Evolutionary conservation across 2,329 filamentous ascomycete species (phyloP).

Genomic region (Periconia sp.): DNA sequence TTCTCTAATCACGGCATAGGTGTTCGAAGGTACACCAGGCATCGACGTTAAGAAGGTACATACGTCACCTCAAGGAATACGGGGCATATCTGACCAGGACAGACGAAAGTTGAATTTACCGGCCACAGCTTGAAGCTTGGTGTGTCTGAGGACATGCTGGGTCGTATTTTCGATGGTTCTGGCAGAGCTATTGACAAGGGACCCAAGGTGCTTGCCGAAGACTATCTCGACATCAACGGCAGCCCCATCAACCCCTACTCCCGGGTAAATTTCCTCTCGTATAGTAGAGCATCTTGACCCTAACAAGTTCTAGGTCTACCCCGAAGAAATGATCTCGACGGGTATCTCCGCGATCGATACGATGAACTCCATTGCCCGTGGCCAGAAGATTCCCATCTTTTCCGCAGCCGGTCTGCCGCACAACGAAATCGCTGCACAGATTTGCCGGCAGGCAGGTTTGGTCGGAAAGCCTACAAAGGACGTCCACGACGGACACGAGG

Average conservation of each 20-base stretch:
- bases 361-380: constrained; percentile 91
- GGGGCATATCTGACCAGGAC: constrained; percentile 29
- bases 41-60: constrained; percentile 95
- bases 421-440: constrained; percentile 99
- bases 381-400: constrained; percentile 99
- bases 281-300: too few species aligned
- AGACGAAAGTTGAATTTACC: constrained; percentile 98
- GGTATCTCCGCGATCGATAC: constrained; percentile 99
- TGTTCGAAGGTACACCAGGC: constrained; percentile 95
- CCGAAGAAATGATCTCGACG: constrained; percentile 99
- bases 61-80: constrained; percentile 13
- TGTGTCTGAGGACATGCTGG: constrained; percentile 99
- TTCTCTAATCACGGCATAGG: constrained; percentile 60
- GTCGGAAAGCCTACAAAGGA: constrained; percentile 94
- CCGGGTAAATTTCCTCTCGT: constrained; percentile 73
- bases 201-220: constrained; percentile 95
- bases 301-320: constrained; percentile 74
- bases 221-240: constrained; percentile 99
- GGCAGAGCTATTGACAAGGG: constrained; percentile 98
- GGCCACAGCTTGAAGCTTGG: constrained; percentile 97
- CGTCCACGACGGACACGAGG: constrained; percentile 93
- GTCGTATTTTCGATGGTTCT: constrained; percentile 97
- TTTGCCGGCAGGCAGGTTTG: constrained; percentile 94
- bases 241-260: constrained; percentile 98
- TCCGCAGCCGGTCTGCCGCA: constrained; percentile 97